Conservation (phyloP, 1,284 basidiomycete genomes). For the Naganishia sp. region DNA sequence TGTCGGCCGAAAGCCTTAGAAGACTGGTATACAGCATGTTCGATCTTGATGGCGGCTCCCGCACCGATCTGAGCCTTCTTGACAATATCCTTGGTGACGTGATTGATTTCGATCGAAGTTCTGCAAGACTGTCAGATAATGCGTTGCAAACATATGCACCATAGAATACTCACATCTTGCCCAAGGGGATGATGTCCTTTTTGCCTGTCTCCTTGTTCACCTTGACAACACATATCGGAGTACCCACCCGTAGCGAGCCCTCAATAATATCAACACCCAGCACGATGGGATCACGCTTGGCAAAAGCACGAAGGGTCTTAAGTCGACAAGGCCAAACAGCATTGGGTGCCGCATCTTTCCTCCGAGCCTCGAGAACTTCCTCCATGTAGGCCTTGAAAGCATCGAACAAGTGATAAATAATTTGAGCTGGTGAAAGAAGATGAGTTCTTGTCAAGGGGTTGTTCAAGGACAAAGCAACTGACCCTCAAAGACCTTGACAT, state of each 20-base stretch:
- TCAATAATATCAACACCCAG: constrained; percentile 96
- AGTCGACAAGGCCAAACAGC: constrained; percentile 97
- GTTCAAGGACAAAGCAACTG: constrained; percentile 26
- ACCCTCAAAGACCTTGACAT: constrained; percentile 92
- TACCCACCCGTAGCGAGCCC: constrained; percentile 88
- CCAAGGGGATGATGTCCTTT: constrained; percentile 86
- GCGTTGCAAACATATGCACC: constrained; percentile 3
- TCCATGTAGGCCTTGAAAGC: constrained; percentile 95
- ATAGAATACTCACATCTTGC: constrained; percentile 76
- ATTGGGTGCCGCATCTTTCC: constrained; percentile 85
- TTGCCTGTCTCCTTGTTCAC: constrained; percentile 76
- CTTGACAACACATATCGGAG: constrained; percentile 93
- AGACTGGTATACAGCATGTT: constrained; percentile 93
- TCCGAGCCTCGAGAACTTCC: constrained; percentile 89
- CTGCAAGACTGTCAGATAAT: constrained; percentile 54
- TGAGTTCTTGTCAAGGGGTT: background rate
- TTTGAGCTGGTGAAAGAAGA: constrained; percentile 66
- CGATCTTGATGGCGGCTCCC: constrained; percentile 98
- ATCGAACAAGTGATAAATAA: constrained; percentile 99
- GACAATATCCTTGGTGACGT: constrained; percentile 77
- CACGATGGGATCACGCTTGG: constrained; percentile 96
- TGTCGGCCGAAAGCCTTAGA: constrained; percentile 82
- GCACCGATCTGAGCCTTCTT: constrained; percentile 91
- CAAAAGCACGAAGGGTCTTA: constrained; percentile 88
- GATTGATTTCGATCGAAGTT: constrained; percentile 93